Conservation (phyloP, 2,329 filamentous ascomycete genomes). For the Sarocladiaceae sp. region DNA sequence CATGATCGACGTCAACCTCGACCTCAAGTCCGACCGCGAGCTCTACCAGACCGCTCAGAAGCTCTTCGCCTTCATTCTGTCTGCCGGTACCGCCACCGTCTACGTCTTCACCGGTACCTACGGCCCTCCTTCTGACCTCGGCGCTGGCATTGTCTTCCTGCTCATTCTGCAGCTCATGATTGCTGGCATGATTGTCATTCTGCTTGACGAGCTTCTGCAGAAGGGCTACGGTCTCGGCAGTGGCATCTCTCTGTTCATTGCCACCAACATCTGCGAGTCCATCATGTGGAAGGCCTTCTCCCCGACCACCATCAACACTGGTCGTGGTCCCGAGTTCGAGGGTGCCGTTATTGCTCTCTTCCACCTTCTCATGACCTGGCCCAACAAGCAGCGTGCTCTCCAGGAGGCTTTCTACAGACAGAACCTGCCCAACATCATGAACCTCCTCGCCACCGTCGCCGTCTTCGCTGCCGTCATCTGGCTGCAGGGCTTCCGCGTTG, state of each 20-base stretch:
- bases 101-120: constrained; percentile 98
- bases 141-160: constrained; percentile 96
- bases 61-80: constrained; percentile 95
- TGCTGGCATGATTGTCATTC: constrained; percentile 97
- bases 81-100: constrained; percentile 94
- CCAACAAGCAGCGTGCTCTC: constrained; percentile 97
- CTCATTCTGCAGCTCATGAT: constrained; percentile 97
- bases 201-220: constrained; percentile 97
- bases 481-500: constrained; percentile 97
- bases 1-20: constrained; percentile 99
- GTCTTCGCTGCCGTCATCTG: constrained; percentile 99
- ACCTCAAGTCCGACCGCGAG: constrained; percentile 99
- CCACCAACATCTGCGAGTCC: constrained; percentile 99
- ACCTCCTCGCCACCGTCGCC: constrained; percentile 85
- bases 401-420: constrained; percentile 99
- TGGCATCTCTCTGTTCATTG: constrained; percentile 98
- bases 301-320: constrained; percentile 98
- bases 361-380: constrained; percentile 97
- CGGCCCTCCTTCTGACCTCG: constrained; percentile 92
- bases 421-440: constrained; percentile 99
- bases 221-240: constrained; percentile 98
- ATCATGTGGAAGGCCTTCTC: constrained; percentile 99
- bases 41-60: constrained; percentile 99
- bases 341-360: constrained; percentile 97
- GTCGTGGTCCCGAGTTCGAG: constrained; percentile 97